Percentiles rank a stretch among this genome's conserved stretches.
Conservation (phyloP, 768 basidiomycete genomes). For the Xanthoconium purpureum region DNA sequence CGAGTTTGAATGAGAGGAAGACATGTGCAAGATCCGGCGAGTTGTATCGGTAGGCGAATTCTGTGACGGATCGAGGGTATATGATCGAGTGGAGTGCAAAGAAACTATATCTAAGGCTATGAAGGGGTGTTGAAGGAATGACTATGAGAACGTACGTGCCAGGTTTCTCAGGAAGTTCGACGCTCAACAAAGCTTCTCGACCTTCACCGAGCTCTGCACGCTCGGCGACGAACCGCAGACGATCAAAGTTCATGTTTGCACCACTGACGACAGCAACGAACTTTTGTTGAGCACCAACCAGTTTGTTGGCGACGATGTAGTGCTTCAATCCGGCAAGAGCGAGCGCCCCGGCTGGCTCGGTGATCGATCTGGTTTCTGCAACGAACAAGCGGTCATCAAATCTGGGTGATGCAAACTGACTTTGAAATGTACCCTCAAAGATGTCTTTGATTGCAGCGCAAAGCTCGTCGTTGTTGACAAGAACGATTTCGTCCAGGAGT, state of each 20-base stretch:
- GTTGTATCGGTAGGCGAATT: conserved; percentile 92
- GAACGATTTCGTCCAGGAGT: conserved; percentile 76
- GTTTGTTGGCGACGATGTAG: conserved; percentile 75
- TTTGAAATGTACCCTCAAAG: conserved; percentile 72
- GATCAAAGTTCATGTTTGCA: conserved; percentile 99
- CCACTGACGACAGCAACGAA: conserved; percentile 94
- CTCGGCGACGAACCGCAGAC: conserved; percentile 96
- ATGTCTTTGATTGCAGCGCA: conserved; percentile 99
- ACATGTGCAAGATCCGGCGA: conserved; percentile 74
- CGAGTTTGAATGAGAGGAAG: conserved; percentile 86
- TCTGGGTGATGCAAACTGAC: not conserved
- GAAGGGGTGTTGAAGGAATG: not conserved
- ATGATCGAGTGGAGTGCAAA: conserved; percentile 82
- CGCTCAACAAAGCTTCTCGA: conserved; percentile 86
- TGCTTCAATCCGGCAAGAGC: conserved; percentile 89
- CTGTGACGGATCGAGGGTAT: conserved; percentile 89
- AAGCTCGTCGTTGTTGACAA: conserved; percentile 92
- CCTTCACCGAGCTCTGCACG: conserved; percentile 97
- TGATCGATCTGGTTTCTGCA: conserved; percentile 86
- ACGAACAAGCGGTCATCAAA: not conserved
- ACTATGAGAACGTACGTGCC: conserved; percentile 61
- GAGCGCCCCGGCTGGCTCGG: conserved; percentile 94
- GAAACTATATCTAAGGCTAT: conserved; percentile 54
- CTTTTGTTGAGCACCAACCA: conserved; percentile 78
- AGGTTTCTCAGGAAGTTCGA: conserved; percentile 90